Conservation (phyloP, 768 basidiomycete genomes). For the Tephrocybe rancida region DNA sequence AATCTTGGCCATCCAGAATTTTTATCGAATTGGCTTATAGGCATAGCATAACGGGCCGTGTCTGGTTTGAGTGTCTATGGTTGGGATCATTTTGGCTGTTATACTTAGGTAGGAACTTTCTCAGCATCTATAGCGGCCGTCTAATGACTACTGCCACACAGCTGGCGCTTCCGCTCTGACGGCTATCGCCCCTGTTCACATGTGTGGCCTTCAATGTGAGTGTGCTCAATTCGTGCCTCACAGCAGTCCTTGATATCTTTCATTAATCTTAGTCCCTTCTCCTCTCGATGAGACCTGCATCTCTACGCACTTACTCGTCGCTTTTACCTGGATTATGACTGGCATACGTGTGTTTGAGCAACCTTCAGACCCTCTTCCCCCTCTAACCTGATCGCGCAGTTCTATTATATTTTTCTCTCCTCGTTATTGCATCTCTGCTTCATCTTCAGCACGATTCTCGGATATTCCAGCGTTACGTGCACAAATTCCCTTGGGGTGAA, state of each 20-base stretch:
- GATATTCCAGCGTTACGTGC: slow-evolving; percentile 55
- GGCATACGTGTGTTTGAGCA: slow-evolving; percentile 36
- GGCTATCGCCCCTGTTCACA: slow-evolving; percentile 32
- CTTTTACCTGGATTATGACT: slow-evolving; percentile 45
- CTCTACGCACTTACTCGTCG: slow-evolving; percentile 57
- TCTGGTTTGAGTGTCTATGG: slow-evolving; percentile 77
- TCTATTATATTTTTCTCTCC: slow-evolving; percentile 54
- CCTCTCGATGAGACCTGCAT: slow-evolving; percentile 37
- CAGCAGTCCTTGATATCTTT: background rate
- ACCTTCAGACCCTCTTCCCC: background rate
- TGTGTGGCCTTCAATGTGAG: slow-evolving; percentile 37
- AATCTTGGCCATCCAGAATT: slow-evolving; percentile 33
- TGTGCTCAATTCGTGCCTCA: background rate
- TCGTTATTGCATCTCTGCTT: slow-evolving; percentile 46
- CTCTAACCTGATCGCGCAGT: slow-evolving; percentile 38
- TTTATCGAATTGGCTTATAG: slow-evolving; percentile 60
- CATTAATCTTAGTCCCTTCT: slow-evolving; percentile 3
- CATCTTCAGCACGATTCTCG: slow-evolving; percentile 43
- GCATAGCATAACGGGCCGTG: slow-evolving; percentile 54
- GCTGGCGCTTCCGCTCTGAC: slow-evolving; percentile 56
- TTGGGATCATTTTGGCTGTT: slow-evolving; percentile 56
- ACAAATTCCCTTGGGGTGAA: slow-evolving; percentile 42
- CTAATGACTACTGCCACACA: slow-evolving; percentile 22
- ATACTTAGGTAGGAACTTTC: slow-evolving; percentile 53
- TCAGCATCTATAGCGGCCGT: background rate